Conservation (phyloP, 768 basidiomycete species). For the Leucosporidium creatinivorum region DNA sequence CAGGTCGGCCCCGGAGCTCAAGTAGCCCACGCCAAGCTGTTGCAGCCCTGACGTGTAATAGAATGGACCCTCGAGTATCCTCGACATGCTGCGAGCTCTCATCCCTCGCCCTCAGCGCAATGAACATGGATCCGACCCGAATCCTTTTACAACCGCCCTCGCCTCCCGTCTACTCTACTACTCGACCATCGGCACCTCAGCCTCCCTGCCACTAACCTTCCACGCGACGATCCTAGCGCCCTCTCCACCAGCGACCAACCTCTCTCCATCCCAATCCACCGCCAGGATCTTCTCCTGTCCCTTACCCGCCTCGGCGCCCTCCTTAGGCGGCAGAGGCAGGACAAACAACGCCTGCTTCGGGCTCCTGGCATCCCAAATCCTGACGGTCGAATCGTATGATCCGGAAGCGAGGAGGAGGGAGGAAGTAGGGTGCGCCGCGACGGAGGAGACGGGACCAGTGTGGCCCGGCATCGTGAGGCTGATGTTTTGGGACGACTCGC, state of each 20-base stretch:
- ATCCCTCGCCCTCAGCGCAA: too few species aligned
- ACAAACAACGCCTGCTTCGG: conserved; percentile 45
- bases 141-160: too few species aligned
- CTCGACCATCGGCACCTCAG: background rate
- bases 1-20: too few species aligned
- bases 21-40: too few species aligned
- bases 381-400: conserved; percentile 43
- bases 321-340: conserved; percentile 39
- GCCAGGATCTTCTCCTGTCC: conserved; percentile 44
- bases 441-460: conserved; percentile 42
- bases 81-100: too few species aligned
- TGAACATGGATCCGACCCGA: too few species aligned
- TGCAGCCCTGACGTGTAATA: too few species aligned
- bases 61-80: too few species aligned
- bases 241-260: conserved; percentile 46
- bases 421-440: conserved; percentile 44
- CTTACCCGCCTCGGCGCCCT: conserved; percentile 38
- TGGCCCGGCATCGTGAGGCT: conserved; percentile 43
- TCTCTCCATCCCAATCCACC: conserved; percentile 46
- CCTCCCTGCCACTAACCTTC: conserved; percentile 1
- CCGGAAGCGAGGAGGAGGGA: conserved; percentile 43
- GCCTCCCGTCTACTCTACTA: background rate
- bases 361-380: conserved; percentile 47
- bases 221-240: conserved; percentile 41
- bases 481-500: conserved; percentile 41